Evolutionary conservation across 768 basidiomycete genomes (phyloP).

Genomic region (Fomitopsis serialis): DNA sequence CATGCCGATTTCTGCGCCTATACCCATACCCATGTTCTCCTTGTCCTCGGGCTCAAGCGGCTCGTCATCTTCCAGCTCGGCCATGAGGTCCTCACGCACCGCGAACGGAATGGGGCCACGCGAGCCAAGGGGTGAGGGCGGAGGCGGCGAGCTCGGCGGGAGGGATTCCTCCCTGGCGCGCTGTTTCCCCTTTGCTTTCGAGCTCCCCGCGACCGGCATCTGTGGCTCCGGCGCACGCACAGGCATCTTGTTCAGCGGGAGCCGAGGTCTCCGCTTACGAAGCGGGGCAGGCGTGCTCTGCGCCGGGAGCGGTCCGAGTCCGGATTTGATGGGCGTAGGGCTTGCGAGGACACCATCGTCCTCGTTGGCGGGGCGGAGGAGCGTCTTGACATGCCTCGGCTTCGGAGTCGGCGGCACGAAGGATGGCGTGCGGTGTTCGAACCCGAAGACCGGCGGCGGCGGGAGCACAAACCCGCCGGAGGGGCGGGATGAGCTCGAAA

Average conservation of each 20-base stretch:
- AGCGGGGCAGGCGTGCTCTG: slow-evolving; percentile 11
- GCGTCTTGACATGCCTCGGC: not conserved
- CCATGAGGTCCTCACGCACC: not conserved
- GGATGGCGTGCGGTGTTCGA: not conserved
- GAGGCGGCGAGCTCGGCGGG: slow-evolving; percentile 23
- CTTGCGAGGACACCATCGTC: slow-evolving; percentile 1
- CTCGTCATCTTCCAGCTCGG: slow-evolving; percentile 3
- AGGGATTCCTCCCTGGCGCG: slow-evolving; percentile 15
- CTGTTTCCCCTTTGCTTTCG: slow-evolving; percentile 3
- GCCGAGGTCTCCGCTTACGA: not conserved
- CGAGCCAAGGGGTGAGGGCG: slow-evolving; percentile 6
- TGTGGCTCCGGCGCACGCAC: slow-evolving; percentile 2
- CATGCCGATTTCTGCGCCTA: too few relatives aligned
- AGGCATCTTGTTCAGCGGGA: slow-evolving; percentile 1
- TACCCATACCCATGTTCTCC: slow-evolving; percentile 1
- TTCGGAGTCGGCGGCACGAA: not conserved
- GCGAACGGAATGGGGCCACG: not conserved
- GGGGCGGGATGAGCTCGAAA: slow-evolving; percentile 78
- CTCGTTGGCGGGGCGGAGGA: not conserved
- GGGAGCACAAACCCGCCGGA: slow-evolving; percentile 53
- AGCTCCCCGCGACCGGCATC: slow-evolving; percentile 2
- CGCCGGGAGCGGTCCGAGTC: not conserved
- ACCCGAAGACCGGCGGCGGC: not conserved
- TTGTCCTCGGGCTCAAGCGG: slow-evolving; percentile 3
- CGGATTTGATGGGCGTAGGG: not conserved